Conservation (phyloP, 2,329 filamentous ascomycete species). For the Paraphaeosphaeria sporulosa region DNA sequence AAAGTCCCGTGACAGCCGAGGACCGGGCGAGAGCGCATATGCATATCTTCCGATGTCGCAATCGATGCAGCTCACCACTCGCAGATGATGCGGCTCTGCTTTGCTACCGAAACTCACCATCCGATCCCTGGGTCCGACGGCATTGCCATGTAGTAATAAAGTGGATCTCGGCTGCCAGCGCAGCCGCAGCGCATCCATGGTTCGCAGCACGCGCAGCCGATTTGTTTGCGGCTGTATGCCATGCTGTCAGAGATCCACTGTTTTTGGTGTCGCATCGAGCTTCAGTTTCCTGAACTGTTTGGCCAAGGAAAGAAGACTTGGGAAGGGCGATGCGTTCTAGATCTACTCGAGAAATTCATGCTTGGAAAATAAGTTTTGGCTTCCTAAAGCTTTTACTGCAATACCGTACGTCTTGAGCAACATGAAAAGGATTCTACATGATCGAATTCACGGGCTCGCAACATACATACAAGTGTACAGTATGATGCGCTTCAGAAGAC, state of each 20-base stretch:
- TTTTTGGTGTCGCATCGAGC: slow-evolving; percentile 6
- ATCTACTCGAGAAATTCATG: too few relatives aligned
- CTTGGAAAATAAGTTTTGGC: too few relatives aligned
- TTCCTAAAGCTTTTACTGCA: too few relatives aligned
- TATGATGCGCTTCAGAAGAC: neutral
- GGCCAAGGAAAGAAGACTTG: neutral
- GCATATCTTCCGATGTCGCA: neutral
- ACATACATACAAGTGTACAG: too few relatives aligned
- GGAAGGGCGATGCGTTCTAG: neutral
- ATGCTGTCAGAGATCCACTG: neutral
- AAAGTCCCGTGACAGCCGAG: neutral
- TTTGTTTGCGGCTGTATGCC: neutral
- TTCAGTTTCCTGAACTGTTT: neutral
- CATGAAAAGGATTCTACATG: too few relatives aligned
- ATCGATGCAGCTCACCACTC: neutral
- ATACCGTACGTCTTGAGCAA: too few relatives aligned
- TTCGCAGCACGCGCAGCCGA: slow-evolving; percentile 3
- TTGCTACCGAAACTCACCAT: neutral
- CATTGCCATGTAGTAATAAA: neutral
- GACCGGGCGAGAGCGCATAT: neutral
- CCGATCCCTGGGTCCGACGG: neutral
- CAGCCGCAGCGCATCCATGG: neutral
- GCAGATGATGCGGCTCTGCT: slow-evolving; percentile 23
- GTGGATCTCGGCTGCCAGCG: neutral
- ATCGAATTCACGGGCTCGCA: too few relatives aligned